phyloP scores from a whole-genome alignment of 2,329 filamentous ascomycete genomes.

The Incumbomyces delicatus region DNA sequence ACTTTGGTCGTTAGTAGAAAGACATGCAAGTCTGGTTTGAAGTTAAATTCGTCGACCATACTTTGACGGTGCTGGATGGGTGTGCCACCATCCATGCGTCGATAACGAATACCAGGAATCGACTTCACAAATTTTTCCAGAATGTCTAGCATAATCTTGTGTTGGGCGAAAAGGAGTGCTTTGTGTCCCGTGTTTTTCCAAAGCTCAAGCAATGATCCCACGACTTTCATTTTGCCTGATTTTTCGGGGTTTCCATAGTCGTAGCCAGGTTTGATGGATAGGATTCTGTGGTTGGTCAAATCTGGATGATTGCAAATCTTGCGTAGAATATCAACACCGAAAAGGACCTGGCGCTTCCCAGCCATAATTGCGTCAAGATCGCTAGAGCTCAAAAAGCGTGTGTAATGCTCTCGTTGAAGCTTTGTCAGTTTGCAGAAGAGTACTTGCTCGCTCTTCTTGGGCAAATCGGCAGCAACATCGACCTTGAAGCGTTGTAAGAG shows the following conservation, averaged over 20 bases:
- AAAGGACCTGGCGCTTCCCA: conserved; percentile 67
- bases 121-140: conserved; percentile 68
- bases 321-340: conserved; percentile 80
- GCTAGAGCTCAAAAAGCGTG: conserved; percentile 68
- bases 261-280: conserved; percentile 54
- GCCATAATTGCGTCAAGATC: conserved; percentile 77
- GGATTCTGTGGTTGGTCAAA: conserved; percentile 57
- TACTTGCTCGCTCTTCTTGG: conserved; percentile 92
- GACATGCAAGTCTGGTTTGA: conserved; percentile 64
- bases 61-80: conserved; percentile 78
- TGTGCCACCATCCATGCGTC: conserved; percentile 90
- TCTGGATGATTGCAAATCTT: conserved; percentile 99
- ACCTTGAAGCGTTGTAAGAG: conserved; percentile 84
- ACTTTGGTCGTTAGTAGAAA: conserved; percentile 95
- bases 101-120: conserved; percentile 61
- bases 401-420: conserved; percentile 69
- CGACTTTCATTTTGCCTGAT: conserved; percentile 93
- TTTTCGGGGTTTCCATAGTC: conserved; percentile 67
- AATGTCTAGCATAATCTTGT: conserved; percentile 91
- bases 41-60: conserved; percentile 90
- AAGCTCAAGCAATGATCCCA: conserved; percentile 73
- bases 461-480: conserved; percentile 86
- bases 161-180: conserved; percentile 84
- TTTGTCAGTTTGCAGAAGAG: conserved; percentile 87
- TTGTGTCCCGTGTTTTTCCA: conserved; percentile 94